Percentiles rank a stretch among this genome's conserved stretches.
Evolutionary conservation across 2,329 filamentous ascomycete genomes (phyloP).

Genomic region (Colletotrichum simmondsii): DNA sequence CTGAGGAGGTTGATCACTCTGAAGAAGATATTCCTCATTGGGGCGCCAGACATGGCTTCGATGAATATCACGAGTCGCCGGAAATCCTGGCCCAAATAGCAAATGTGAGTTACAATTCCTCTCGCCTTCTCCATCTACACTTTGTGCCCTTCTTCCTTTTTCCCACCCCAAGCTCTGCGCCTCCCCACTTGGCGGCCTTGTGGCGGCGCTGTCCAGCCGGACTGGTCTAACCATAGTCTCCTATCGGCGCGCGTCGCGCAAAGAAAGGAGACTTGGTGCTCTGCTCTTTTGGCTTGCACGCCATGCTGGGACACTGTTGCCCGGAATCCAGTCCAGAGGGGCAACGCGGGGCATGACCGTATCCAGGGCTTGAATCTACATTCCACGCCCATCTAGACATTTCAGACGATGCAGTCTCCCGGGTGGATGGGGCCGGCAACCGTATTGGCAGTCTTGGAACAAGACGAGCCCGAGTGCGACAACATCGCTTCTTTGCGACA

Average conservation of each 20-base stretch:
- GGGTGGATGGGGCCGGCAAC: not conserved
- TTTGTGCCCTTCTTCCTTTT: conserved; percentile 12
- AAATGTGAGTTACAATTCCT: conserved; percentile 67
- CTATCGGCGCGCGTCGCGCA: not conserved
- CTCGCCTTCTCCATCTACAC: conserved; percentile 10
- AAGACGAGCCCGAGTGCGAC: not conserved
- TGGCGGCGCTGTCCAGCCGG: not conserved
- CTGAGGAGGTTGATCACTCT: conserved; percentile 51
- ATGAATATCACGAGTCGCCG: conserved; percentile 90
- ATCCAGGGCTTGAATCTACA: not conserved
- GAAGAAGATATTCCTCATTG: conserved; percentile 62
- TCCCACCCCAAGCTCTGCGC: conserved; percentile 14
- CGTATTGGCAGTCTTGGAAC: not conserved
- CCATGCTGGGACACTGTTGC: not conserved
- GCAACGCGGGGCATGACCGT: not conserved
- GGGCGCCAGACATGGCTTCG: conserved; percentile 85
- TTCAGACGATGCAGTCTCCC: conserved; percentile 13
- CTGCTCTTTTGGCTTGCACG: not conserved
- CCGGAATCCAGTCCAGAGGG: not conserved
- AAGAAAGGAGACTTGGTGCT: not conserved
- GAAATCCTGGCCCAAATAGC: conserved; percentile 88
- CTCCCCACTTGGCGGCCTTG: conserved; percentile 1
- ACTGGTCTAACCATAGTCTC: conserved; percentile 15
- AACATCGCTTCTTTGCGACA: not conserved
- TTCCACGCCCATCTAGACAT: conserved; percentile 8